These are phyloP conservation scores for Omphalea diandra DNA, from an alignment of 441 rosid species.

Conservation along the genomic window DNA sequence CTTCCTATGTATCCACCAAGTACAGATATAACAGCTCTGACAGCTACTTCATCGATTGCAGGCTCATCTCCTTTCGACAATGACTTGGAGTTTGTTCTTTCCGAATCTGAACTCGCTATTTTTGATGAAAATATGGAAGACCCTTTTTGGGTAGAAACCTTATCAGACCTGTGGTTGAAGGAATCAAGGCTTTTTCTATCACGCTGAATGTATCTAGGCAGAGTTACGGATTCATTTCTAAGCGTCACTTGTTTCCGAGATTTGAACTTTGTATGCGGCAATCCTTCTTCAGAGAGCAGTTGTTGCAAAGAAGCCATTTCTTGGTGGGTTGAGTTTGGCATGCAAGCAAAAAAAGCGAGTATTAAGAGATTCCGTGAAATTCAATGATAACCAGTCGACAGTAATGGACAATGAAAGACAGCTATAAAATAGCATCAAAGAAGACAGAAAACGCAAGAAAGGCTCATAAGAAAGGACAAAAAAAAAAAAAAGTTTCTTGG, in stretches of 20 bases:
- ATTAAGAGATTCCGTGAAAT: slow-evolving; percentile 29
- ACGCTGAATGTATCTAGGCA: slow-evolving; percentile 41
- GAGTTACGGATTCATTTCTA: slow-evolving; percentile 16
- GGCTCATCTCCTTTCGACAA: slow-evolving; percentile 32
- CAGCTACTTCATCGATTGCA: slow-evolving; percentile 43
- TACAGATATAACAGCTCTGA: slow-evolving; percentile 48
- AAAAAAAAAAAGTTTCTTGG: background rate
- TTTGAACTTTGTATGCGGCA: slow-evolving; percentile 18
- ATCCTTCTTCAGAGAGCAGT: slow-evolving; percentile 47
- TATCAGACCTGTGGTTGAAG: slow-evolving; percentile 20
- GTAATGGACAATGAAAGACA: slow-evolving; percentile 26
- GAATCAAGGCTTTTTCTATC: slow-evolving; percentile 27
- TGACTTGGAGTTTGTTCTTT: slow-evolving; percentile 20
- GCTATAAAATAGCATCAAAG: slow-evolving; percentile 19
- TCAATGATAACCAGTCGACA: slow-evolving; percentile 2
- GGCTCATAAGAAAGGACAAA: slow-evolving; percentile 26
- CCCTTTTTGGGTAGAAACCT: slow-evolving; percentile 19
- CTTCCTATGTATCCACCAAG: slow-evolving; percentile 51
- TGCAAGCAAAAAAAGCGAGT: slow-evolving; percentile 18
- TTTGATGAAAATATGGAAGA: slow-evolving; percentile 30
- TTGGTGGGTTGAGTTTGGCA: background rate
- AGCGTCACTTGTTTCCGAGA: slow-evolving; percentile 16
- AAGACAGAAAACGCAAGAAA: slow-evolving; percentile 11
- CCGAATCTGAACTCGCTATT: slow-evolving; percentile 30
- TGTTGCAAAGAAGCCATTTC: slow-evolving; percentile 44